Evolutionary conservation across 139 green algal genomes (phyloP).

Genomic region (Parachlorella kessleri): DNA sequence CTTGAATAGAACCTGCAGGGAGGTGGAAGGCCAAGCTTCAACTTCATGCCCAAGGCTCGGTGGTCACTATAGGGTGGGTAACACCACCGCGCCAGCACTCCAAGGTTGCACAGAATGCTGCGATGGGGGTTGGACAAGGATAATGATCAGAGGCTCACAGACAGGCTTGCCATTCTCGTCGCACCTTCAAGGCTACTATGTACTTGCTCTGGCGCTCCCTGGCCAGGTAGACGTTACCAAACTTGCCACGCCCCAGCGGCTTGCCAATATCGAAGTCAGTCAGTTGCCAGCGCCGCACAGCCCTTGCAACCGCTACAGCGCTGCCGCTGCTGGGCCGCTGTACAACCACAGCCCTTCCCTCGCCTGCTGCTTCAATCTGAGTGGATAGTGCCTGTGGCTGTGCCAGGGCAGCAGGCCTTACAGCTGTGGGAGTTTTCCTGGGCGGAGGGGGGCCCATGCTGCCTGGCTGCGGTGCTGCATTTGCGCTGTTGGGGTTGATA

Average conservation of each 20-base stretch:
- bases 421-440: too few species aligned
- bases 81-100: too few species aligned
- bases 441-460: constrained; percentile 47
- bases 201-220: constrained; percentile 91
- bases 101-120: too few species aligned
- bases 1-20: constrained; percentile 93
- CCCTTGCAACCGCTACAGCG: not conserved
- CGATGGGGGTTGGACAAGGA: too few species aligned
- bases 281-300: constrained; percentile 75
- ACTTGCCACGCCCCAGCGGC: constrained; percentile 96
- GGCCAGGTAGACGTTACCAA: constrained; percentile 99
- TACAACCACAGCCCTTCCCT: not conserved
- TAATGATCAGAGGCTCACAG: too few species aligned
- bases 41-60: too few species aligned
- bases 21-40: not conserved
- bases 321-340: not conserved
- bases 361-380: not conserved
- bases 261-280: constrained; percentile 98
- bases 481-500: constrained; percentile 14
- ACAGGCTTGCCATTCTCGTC: too few species aligned
- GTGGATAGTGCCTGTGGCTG: not conserved
- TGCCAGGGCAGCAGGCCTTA: not conserved
- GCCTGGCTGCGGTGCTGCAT: not conserved
- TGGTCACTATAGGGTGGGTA: too few species aligned
- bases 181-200: constrained; percentile 96